Conservation (phyloP, 768 basidiomycete genomes). For the Xerocomellus amylosporus region DNA sequence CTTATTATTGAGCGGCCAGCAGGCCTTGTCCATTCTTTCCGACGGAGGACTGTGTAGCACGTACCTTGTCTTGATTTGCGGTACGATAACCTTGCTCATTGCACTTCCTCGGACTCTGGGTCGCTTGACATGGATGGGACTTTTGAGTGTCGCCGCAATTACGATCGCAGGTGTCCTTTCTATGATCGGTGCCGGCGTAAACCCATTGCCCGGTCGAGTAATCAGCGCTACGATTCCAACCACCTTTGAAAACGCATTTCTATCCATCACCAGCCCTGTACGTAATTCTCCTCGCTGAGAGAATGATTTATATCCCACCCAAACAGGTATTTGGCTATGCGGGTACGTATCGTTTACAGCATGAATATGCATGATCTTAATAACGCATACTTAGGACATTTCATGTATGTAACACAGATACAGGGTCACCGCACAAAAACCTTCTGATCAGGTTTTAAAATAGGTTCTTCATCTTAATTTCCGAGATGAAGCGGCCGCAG, state of each 20-base stretch:
- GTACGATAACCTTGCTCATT: conserved; percentile 18
- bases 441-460: not conserved
- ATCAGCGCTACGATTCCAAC: conserved; percentile 35
- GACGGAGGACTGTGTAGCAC: conserved; percentile 48
- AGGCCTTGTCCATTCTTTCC: conserved; percentile 47
- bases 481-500: conserved; percentile 50
- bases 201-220: conserved; percentile 38
- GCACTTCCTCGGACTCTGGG: conserved; percentile 20
- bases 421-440: not conserved
- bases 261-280: conserved; percentile 4
- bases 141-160: conserved; percentile 43
- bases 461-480: conserved; percentile 59
- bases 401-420: conserved; percentile 39
- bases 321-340: conserved; percentile 4
- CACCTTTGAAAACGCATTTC: conserved; percentile 38
- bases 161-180: conserved; percentile 44
- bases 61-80: conserved; percentile 45
- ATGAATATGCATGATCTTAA: not conserved
- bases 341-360: conserved; percentile 4
- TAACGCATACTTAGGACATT: conserved; percentile 42
- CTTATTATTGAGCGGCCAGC: conserved; percentile 46
- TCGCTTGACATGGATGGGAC: conserved; percentile 41
- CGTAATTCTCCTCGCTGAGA: not conserved
- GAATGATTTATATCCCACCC: not conserved
- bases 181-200: conserved; percentile 50